Percentiles rank a stretch among this genome's conserved stretches.
Conservation (phyloP, 1,139 yeast genomes). For the Eremothecium cymbalariae region DNA sequence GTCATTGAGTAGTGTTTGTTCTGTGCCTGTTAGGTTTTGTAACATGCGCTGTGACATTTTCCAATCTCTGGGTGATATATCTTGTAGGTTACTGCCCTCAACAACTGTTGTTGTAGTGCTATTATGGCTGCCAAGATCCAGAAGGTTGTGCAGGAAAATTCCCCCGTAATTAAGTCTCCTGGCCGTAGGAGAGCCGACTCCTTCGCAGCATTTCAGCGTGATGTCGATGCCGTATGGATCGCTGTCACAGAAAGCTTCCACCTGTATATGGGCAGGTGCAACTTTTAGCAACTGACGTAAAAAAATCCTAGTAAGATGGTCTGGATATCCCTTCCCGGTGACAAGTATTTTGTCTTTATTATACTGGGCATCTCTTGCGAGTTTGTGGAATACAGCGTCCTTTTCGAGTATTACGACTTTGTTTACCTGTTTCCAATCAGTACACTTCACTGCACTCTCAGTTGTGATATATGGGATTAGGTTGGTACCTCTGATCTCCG, state of each 20-base stretch:
- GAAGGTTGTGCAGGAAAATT: background rate
- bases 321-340: conserved; percentile 36
- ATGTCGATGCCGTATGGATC: conserved; percentile 34
- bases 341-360: conserved; percentile 19
- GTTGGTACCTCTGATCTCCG: conserved; percentile 8
- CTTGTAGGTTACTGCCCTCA: conserved; percentile 1
- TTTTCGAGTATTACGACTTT: conserved; percentile 26
- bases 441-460: conserved; percentile 6
- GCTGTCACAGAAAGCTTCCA: conserved; percentile 29
- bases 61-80: conserved; percentile 7
- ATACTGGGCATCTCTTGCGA: conserved; percentile 11
- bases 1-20: background rate
- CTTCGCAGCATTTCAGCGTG: conserved; percentile 21
- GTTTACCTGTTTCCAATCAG: conserved; percentile 9
- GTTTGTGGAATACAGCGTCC: conserved; percentile 28
- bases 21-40: conserved; percentile 1
- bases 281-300: conserved; percentile 15
- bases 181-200: background rate
- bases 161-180: conserved; percentile 8
- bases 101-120: too few relatives aligned
- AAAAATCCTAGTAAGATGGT: conserved; percentile 26
- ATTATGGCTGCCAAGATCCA: background rate
- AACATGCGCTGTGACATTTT: conserved; percentile 9
- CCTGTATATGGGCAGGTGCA: conserved; percentile 6
- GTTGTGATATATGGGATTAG: conserved; percentile 16